Evolutionary conservation across 176 grass and related monocot species (phyloP), one percentile per base, ranked within the genome.

Genomic region (Eragrostis curvula): DNA sequence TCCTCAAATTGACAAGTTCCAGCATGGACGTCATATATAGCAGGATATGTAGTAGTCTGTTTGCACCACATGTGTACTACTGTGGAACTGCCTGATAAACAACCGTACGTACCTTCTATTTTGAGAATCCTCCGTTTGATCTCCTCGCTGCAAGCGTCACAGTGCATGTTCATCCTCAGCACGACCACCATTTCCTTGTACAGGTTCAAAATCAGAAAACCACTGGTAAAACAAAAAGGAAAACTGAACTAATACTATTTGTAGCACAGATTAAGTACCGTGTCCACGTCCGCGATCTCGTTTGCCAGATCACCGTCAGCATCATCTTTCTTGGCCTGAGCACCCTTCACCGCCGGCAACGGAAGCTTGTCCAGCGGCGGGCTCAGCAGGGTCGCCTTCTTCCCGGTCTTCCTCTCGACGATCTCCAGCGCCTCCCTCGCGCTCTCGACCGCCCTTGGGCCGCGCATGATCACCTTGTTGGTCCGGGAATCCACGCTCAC

Each of bases 111-210:
- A 96, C 94, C 94, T 87, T 82, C 83, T 59, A 93, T 71, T 53
- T 78, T 93, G 18, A 93, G 84, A 63, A 97, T 91, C 57, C 86
- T 91, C 14, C 21, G 59, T 36, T 87, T 89, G 76, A 97, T 89
- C 77, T 93, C 84, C 80, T 89, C 87, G 11, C 90, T 68, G 85
- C 94, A 97, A 9, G 86, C 84, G 28, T 93, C 94, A 43, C 91
- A 97, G 61, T 97, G 94, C 88, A 93, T 18, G 60, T 87, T 79
- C 10, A 97, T 88, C 86, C 86, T 93, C 3, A 97, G 63, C 21
- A 86, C 73, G 0, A 87, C 72, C 7, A 78, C 68, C 68, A 83
- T 96, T 47, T 75, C 73, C 78, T 92, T 63, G 20, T 27, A 43
- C 64, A 36, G 3, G 32, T 36, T 58, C 6, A 40, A 30, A 79